Evolutionary conservation across 371 early-diverging fungal species (phyloP), one percentile per base, ranked within the genome.

Genomic region (Mortierella sp.): DNA sequence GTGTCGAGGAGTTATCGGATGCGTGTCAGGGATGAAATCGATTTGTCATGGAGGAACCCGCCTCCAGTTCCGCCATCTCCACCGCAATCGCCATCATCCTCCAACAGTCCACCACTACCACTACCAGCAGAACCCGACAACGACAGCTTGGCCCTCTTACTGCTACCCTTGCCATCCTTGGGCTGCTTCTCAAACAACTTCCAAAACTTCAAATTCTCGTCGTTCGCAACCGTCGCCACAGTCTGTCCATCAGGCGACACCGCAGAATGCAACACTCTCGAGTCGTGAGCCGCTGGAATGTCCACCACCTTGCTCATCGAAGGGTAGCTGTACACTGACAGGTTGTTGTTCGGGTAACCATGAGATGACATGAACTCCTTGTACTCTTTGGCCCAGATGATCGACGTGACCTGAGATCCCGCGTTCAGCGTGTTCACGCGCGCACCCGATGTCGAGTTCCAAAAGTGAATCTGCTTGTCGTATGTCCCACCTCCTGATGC

Each of bases 161-260:
- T 16, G 21, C 70, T 71, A 24, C 78, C 80, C 46, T 80, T 80
- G 44, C 49, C 49, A 11, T 78, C 68, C 72, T 81, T 76, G 3
- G 54, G 10, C 29, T 72, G 71, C 58, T 71, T 77, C 71, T 95
- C 94, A 90, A 97, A 98, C 71, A 96, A 86, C 78, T 94, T 95
- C 99, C 99, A 99, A 90, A 99, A 98, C 90, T 99, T 99, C 70
- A 99, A 87, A 76, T 95, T 97, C 86, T 98, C 99, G 89, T 99
- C 99, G 41, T 96, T 93, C 5, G 99, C 96, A 6, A 94, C 96
- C 1, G 98, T 97, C 21, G 97, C 99, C 1, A 99, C 91, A 0
- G 93, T 92, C 81, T 96, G 94, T 4, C 98, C 98, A 88, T 99
- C 99, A 5, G 99, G 99, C 63, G 96, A 96, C 35, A 98, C 49